These are phyloP conservation scores for Podila verticillata DNA, from an alignment of 192 early-diverging fungal genomes.

Conservation along the genomic window DNA sequence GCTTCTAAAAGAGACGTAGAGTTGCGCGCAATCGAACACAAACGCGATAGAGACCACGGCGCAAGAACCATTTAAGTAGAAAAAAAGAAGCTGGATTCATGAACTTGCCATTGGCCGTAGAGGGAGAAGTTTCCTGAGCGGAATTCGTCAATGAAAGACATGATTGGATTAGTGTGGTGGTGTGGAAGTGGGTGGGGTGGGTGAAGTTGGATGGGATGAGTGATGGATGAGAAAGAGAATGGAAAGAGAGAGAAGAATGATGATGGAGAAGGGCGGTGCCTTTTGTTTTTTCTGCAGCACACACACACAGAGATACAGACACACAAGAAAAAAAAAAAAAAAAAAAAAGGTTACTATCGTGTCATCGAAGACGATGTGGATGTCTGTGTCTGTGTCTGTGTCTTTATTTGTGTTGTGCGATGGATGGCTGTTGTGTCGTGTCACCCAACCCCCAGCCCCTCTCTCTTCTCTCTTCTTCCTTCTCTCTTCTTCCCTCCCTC, in stretches of 20 bases:
- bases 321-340: neutral
- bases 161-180: constrained; percentile 4
- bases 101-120: constrained; percentile 62
- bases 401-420: too few relatives aligned
- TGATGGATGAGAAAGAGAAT: neutral
- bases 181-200: neutral
- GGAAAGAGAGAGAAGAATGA: constrained; percentile 3
- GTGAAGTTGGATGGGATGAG: neutral
- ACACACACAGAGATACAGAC: neutral
- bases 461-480: too few relatives aligned
- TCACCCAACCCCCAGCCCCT: too few relatives aligned
- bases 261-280: neutral
- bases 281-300: neutral
- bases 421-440: too few relatives aligned
- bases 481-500: too few relatives aligned
- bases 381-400: too few relatives aligned
- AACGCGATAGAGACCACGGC: too few relatives aligned
- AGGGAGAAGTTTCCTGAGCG: constrained; percentile 61
- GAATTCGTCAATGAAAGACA: constrained; percentile 59
- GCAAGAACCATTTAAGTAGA: too few relatives aligned
- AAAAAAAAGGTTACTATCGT: neutral
- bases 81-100: neutral
- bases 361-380: too few relatives aligned
- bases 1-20: neutral
- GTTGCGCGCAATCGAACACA: too few relatives aligned